Conservation (phyloP, 495 filamentous ascomycete genomes). For the Podospora didyma region DNA sequence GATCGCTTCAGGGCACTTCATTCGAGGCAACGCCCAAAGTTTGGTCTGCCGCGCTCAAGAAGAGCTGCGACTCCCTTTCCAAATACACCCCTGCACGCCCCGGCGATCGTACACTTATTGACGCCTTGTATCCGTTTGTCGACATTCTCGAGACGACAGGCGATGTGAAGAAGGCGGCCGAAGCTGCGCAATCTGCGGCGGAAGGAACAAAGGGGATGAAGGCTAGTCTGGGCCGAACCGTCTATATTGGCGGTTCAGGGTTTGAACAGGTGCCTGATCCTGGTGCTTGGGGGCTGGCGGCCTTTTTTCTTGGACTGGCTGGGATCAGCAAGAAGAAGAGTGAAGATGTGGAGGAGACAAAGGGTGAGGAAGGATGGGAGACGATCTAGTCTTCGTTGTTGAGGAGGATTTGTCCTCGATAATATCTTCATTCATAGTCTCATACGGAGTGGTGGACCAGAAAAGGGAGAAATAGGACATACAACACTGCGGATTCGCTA, state of each 20-base stretch:
- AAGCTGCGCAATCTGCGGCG: slow-evolving; percentile 70
- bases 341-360: too few species aligned
- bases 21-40: slow-evolving; percentile 49
- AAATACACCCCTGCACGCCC: slow-evolving; percentile 87
- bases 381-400: slow-evolving; percentile 24
- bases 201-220: slow-evolving; percentile 87
- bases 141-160: slow-evolving; percentile 59
- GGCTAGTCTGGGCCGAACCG: slow-evolving; percentile 79
- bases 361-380: slow-evolving; percentile 22
- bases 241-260: slow-evolving; percentile 86
- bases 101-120: slow-evolving; percentile 87
- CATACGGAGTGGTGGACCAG: not conserved
- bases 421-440: not conserved
- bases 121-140: slow-evolving; percentile 86
- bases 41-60: slow-evolving; percentile 72
- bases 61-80: slow-evolving; percentile 65
- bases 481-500: slow-evolving; percentile 40
- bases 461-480: slow-evolving; percentile 17
- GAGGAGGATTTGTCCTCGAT: not conserved
- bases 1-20: slow-evolving; percentile 41
- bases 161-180: slow-evolving; percentile 65
- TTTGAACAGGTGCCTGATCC: slow-evolving; percentile 85
- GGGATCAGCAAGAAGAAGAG: slow-evolving; percentile 24
- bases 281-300: slow-evolving; percentile 78
- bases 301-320: slow-evolving; percentile 76